A percentile compares a stretch with the other conserved stretches of the same genome.
phyloP scores from a whole-genome alignment of 441 rosid species.

The Adansonia grandidieri region DNA sequence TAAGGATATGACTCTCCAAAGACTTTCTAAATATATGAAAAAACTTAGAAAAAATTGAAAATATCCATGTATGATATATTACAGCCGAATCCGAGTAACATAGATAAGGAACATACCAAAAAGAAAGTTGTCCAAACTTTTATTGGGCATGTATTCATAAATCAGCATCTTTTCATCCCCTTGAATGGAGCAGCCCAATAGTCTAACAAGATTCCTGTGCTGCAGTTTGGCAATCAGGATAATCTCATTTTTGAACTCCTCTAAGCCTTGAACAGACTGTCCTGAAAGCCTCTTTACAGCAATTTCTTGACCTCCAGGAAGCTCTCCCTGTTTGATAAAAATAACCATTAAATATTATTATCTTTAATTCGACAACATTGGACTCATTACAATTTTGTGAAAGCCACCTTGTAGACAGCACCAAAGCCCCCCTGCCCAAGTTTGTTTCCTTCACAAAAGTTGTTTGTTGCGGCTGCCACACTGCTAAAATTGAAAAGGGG shows the following conservation, averaged over 20 bases:
- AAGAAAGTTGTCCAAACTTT: conserved; percentile 77
- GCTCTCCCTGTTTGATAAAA: conserved; percentile 57
- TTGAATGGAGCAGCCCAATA: conserved; percentile 79
- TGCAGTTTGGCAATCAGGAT: conserved; percentile 69
- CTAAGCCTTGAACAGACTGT: conserved; percentile 72
- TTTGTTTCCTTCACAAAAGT: conserved; percentile 69
- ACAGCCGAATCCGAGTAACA: too few species aligned
- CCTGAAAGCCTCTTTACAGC: conserved; percentile 87
- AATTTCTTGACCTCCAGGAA: conserved; percentile 77
- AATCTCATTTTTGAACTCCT: conserved; percentile 49
- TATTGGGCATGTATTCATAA: conserved; percentile 85
- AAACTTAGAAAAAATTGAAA: not conserved
- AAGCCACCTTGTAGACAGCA: conserved; percentile 73
- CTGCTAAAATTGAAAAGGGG: conserved; percentile 53
- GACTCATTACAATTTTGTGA: not conserved
- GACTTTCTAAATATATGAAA: too few species aligned
- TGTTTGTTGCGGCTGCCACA: conserved; percentile 66
- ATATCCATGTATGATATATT: not conserved
- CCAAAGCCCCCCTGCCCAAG: conserved; percentile 94
- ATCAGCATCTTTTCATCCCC: conserved; percentile 79
- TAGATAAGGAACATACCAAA: conserved; percentile 35
- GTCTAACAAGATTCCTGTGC: conserved; percentile 79
- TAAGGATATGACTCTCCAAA: too few species aligned
- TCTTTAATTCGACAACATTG: not conserved
- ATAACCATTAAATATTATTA: not conserved